Percentiles rank a stretch among this genome's conserved stretches.
These are phyloP conservation scores for Xylaria castorea DNA, from an alignment of 495 filamentous ascomycete species.

Conservation along the genomic window DNA sequence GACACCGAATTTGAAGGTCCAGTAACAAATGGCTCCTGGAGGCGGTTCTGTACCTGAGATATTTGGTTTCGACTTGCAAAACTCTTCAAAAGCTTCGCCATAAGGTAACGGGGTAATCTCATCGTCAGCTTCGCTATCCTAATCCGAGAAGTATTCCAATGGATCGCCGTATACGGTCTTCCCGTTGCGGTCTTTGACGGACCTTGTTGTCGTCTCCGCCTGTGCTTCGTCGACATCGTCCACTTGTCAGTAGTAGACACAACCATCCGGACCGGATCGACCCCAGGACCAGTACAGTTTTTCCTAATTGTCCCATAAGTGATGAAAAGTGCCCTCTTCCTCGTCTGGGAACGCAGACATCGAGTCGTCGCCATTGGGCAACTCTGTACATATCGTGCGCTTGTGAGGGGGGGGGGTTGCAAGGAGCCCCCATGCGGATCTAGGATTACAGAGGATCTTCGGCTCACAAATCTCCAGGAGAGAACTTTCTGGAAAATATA, in stretches of 20 bases:
- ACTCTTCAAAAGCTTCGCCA: not conserved
- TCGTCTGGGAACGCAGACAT: not conserved
- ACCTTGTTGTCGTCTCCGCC: not conserved
- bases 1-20: too few relatives aligned
- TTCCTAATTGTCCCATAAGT: not conserved
- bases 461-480: not conserved
- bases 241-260: not conserved
- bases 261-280: not conserved
- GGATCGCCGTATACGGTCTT: not conserved
- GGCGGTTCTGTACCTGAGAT: not conserved
- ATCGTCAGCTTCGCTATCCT: not conserved
- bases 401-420: rapidly evolving
- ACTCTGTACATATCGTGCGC: not conserved
- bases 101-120: not conserved
- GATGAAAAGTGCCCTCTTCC: not conserved
- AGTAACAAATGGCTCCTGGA: not conserved
- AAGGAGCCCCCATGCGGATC: not conserved
- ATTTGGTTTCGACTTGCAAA: too few relatives aligned
- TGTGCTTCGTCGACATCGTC: not conserved
- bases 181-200: too few relatives aligned
- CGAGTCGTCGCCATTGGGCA: not conserved
- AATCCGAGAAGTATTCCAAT: not conserved
- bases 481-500: not conserved
- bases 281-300: not conserved
- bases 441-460: not conserved